Evolutionary conservation across 106 monocot species (phyloP).

Genomic region (Acorus calamus): DNA sequence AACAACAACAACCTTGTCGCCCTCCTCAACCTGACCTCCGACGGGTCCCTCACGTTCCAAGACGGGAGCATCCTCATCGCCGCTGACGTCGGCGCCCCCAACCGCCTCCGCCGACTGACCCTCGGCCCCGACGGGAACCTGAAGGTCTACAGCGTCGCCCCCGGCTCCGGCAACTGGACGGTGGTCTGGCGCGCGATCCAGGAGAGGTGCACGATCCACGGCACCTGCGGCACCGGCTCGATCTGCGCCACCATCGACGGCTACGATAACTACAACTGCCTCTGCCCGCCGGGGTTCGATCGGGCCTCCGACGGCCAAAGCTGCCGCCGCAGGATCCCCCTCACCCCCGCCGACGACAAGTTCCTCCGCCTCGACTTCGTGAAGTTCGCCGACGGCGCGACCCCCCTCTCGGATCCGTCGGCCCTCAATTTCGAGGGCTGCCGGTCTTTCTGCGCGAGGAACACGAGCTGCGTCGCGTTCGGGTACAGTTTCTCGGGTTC

Average conservation of each 20-base stretch:
- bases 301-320: not conserved
- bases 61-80: not conserved
- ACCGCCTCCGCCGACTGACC: conserved; percentile 30
- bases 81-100: not conserved
- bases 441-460: conserved; percentile 17
- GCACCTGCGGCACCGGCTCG: conserved; percentile 22
- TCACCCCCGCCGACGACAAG: conserved; percentile 8
- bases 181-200: conserved; percentile 43
- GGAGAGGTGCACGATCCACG: conserved; percentile 44
- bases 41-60: conserved; percentile 4
- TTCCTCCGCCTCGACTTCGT: conserved; percentile 55
- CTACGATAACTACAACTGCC: conserved; percentile 12
- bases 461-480: conserved; percentile 44
- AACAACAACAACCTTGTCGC: no score
- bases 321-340: conserved; percentile 19
- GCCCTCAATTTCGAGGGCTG: conserved; percentile 25
- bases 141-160: conserved; percentile 41
- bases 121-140: conserved; percentile 46
- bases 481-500: conserved; percentile 32
- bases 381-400: conserved; percentile 2
- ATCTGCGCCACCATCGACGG: conserved; percentile 30
- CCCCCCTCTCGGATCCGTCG: not conserved
- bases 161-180: conserved; percentile 16
- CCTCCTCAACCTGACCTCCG: conserved; percentile 19
- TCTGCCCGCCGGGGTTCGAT: conserved; percentile 52